Conservation (phyloP, 1,139 yeast species). For the Yamadazyma pseudoaaseri region DNA sequence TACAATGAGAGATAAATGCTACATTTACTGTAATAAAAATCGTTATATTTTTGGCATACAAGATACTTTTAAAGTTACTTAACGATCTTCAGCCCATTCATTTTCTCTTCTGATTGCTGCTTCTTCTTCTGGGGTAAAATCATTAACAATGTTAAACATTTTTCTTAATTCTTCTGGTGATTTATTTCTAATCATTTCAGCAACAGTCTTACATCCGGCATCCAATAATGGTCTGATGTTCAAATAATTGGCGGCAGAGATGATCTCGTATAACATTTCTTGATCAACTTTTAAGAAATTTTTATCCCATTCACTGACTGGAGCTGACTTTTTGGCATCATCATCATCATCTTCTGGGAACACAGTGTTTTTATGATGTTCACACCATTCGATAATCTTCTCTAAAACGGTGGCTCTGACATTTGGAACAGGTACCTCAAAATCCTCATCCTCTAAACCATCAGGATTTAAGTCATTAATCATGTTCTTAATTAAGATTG, state of each 20-base stretch:
- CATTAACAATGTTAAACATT: conserved; percentile 90
- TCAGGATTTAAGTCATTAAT: conserved; percentile 73
- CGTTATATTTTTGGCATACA: too few species aligned
- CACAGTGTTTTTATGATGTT: conserved; percentile 85
- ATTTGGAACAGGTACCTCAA: conserved; percentile 90
- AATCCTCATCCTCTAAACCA: conserved; percentile 54
- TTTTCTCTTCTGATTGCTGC: conserved; percentile 96
- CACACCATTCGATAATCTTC: conserved; percentile 96
- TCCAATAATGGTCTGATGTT: conserved; percentile 91
- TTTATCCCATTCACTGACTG: conserved; percentile 95
- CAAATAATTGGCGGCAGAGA: conserved; percentile 91
- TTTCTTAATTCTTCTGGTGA: conserved; percentile 95
- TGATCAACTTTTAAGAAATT: conserved; percentile 95
- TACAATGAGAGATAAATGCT: too few species aligned
- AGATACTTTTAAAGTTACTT: too few species aligned
- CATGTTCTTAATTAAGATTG: conserved; percentile 86
- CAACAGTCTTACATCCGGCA: conserved; percentile 96
- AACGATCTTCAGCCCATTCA: conserved; percentile 94
- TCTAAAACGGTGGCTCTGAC: conserved; percentile 84
- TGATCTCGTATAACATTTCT: conserved; percentile 96
- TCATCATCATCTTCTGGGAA: conserved; percentile 76
- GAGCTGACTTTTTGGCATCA: conserved; percentile 79
- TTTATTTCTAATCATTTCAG: conserved; percentile 97
- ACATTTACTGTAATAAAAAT: too few species aligned
- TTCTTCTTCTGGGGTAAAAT: conserved; percentile 97